Base-by-base conservation (phyloP, 2,329 filamentous ascomycete species). In the Atkinsonella texensis region DNA sequence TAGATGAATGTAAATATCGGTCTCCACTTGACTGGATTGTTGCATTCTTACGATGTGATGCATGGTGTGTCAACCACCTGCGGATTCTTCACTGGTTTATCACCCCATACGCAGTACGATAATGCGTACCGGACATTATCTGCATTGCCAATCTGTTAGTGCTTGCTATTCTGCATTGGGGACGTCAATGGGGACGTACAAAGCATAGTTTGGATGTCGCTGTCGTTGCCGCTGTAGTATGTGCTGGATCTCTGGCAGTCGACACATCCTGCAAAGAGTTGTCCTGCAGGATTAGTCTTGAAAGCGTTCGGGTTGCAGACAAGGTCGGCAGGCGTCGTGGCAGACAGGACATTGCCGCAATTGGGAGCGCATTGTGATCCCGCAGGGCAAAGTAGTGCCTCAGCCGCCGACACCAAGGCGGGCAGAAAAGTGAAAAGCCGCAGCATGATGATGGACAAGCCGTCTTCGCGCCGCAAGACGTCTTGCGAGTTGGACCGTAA, bases 121-220 rank as follows among this genome's bases (percentile, higher is more conserved):
- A 75, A 56, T 6, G 77, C 70, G 58, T 74, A 82, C 59, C 80
- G 72, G 49, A 82, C 56, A 56, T 83, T 83, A 56, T 81, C 79
- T 82, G 40, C 4, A 43, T 28, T 10, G 31, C 15, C 39, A 9
- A 4, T 13, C 15, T 41, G n/a, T 51, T 35, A 49, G 41, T 13
- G 9, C 32, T 11, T 40, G 18, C 4, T 11, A 15, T 20, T 33
- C 17, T 8, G 11, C 35, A 38, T 7, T 4, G 9, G 15, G 1
- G 2, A 4, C 15, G 35, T 4, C 11, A 12, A 12, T 23, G 35
- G 11, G 17, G 15, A 69, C 78, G 58, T 65, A 83, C 79, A 83
- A 15, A 83, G 63, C 48, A 74, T 65, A 55, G 70, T 74, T 56
- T 79, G 69, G 11, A 76, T 64, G 57, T 84, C 80, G 1, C 78